These are phyloP conservation scores for Cymbopogon flexuosus DNA, from an alignment of 202 grass and related monocot genomes.

Conservation along the genomic window DNA sequence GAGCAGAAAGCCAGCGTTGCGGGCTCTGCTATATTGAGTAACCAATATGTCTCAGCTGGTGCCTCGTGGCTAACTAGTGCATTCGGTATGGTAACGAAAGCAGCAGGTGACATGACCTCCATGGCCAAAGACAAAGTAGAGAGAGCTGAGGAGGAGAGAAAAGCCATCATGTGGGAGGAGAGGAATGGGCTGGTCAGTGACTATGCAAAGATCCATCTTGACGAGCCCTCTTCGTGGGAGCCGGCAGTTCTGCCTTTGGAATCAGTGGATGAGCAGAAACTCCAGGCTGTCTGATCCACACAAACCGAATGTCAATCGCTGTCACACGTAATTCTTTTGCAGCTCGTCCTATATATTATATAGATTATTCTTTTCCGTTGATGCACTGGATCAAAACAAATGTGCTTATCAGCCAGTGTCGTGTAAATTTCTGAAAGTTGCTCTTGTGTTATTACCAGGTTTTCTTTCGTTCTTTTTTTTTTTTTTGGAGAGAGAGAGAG, in stretches of 20 bases:
- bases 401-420: not conserved
- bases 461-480: not conserved
- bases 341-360: slow-evolving; percentile 32
- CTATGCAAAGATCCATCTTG: slow-evolving; percentile 76
- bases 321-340: slow-evolving; percentile 14
- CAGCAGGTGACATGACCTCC: slow-evolving; percentile 67
- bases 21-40: slow-evolving; percentile 66
- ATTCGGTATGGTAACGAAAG: slow-evolving; percentile 69
- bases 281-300: slow-evolving; percentile 47
- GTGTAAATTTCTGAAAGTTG: slow-evolving; percentile 42
- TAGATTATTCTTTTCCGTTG: slow-evolving; percentile 28
- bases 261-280: slow-evolving; percentile 67
- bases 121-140: slow-evolving; percentile 88
- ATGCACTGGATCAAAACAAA: not conserved
- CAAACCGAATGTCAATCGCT: not conserved
- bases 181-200: slow-evolving; percentile 67
- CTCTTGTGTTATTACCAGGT: slow-evolving; percentile 10
- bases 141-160: slow-evolving; percentile 78
- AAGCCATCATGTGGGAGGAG: slow-evolving; percentile 72
- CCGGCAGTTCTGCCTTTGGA: slow-evolving; percentile 72
- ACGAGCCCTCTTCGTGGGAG: slow-evolving; percentile 62
- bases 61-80: slow-evolving; percentile 78
- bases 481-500: not conserved
- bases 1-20: slow-evolving; percentile 78
- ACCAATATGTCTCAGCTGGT: slow-evolving; percentile 87